phyloP scores from a whole-genome alignment of 2,329 filamentous ascomycete genomes.

The Myriosclerotinia scirpicola region DNA sequence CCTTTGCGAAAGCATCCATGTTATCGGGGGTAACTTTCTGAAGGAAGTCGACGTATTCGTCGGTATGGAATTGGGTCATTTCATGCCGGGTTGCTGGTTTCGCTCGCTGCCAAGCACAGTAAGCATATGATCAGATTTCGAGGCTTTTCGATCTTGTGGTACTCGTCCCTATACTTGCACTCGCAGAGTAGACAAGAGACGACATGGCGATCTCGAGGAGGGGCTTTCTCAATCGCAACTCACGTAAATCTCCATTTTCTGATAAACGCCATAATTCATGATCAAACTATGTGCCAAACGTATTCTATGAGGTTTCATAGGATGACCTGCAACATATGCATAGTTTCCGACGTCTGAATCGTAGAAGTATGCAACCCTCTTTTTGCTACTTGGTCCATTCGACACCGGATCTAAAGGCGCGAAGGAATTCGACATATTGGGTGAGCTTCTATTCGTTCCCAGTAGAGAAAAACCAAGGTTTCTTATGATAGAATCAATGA shows the following conservation, averaged over 20 bases:
- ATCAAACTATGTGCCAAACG: conserved; percentile 94
- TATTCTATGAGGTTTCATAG: conserved; percentile 98
- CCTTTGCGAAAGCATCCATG: conserved; percentile 89
- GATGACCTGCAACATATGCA: conserved; percentile 93
- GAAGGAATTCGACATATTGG: conserved; percentile 42
- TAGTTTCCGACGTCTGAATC: conserved; percentile 98
- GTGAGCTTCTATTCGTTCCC: conserved; percentile 20
- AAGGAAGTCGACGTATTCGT: conserved; percentile 94
- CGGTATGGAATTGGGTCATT: conserved; percentile 90
- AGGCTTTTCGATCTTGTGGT: not conserved
- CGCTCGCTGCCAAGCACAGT: conserved; percentile 57
- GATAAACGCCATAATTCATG: conserved; percentile 92
- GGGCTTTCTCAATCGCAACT: conserved; percentile 44
- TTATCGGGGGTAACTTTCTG: conserved; percentile 97
- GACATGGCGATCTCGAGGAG: not conserved
- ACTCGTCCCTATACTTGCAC: not conserved
- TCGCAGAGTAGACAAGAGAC: not conserved
- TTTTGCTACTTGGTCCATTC: conserved; percentile 54
- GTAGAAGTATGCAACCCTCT: conserved; percentile 97
- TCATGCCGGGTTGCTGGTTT: conserved; percentile 87
- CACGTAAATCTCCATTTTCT: conserved; percentile 95
- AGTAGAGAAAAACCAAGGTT: not conserved
- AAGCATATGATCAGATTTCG: conserved; percentile 10
- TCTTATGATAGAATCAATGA: not conserved
- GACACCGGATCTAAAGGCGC: conserved; percentile 53